Percentiles rank a stretch among this genome's conserved stretches.
These are phyloP conservation scores for Gonapodya sp. DNA, from an alignment of 192 early-diverging fungal species.

Conservation along the genomic window DNA sequence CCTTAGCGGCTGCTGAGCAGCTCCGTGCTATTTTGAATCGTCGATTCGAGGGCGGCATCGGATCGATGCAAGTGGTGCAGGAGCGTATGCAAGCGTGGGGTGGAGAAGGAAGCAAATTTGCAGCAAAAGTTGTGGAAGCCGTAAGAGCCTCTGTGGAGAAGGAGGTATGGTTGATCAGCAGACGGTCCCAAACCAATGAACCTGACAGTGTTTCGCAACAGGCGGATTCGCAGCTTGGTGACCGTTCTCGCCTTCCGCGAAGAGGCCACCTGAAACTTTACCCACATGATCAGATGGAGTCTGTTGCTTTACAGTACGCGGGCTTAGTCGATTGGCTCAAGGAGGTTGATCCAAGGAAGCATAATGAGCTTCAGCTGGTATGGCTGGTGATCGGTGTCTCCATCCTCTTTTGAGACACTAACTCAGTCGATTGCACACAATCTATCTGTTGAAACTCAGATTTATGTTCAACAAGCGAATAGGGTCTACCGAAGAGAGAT, in stretches of 20 bases:
- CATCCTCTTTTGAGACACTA: no score
- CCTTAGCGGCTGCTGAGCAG: constrained; percentile 51
- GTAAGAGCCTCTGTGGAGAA: constrained; percentile 19
- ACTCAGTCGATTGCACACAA: not conserved
- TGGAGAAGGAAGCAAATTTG: constrained; percentile 33
- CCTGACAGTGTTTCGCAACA: constrained; percentile 13
- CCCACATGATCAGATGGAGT: constrained; percentile 35
- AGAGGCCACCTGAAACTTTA: constrained; percentile 22
- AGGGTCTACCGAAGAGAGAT: not conserved
- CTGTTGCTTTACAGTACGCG: constrained; percentile 29
- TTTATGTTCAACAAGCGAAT: not conserved
- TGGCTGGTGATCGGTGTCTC: not conserved
- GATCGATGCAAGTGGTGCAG: constrained; percentile 42
- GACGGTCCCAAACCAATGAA: constrained; percentile 6
- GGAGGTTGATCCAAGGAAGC: constrained; percentile 38
- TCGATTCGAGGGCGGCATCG: constrained; percentile 40
- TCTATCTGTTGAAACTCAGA: not conserved
- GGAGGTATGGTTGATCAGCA: not conserved
- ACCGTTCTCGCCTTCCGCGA: constrained; percentile 22
- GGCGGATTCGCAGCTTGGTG: constrained; percentile 29
- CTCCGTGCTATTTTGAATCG: constrained; percentile 58
- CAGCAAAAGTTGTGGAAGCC: constrained; percentile 28
- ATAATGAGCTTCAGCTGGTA: constrained; percentile 44
- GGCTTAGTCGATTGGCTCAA: constrained; percentile 42
- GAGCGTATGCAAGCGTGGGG: constrained; percentile 54